Percentiles rank a stretch among this genome's conserved stretches.
Conservation (phyloP, 768 basidiomycete genomes). For the Tylopilus subfusipes region DNA sequence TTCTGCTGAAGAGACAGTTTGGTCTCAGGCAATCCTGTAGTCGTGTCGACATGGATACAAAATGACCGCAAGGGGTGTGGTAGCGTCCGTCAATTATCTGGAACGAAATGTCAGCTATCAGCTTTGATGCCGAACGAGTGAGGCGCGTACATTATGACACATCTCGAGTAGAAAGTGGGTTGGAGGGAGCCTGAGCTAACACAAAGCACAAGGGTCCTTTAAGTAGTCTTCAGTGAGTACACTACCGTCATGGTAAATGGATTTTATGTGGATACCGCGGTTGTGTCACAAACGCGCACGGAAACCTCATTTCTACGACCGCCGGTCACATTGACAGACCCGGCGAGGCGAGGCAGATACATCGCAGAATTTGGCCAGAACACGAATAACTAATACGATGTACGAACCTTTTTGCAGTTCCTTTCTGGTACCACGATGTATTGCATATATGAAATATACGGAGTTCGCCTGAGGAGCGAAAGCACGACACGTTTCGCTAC, state of each 20-base stretch:
- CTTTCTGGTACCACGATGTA: conserved; percentile 11
- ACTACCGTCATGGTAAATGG: conserved; percentile 15
- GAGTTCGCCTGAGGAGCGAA: conserved; percentile 3
- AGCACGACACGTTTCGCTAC: background rate
- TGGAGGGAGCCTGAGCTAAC: conserved; percentile 13
- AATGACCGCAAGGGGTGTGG: conserved; percentile 67
- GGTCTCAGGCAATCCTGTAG: conserved; percentile 60
- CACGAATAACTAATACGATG: conserved; percentile 22
- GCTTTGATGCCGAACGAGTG: background rate
- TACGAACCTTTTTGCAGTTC: conserved; percentile 10
- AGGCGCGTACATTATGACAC: conserved; percentile 67
- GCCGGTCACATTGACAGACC: conserved; percentile 32
- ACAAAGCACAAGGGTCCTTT: conserved; percentile 18
- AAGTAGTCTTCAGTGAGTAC: conserved; percentile 13
- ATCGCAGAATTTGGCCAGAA: conserved; percentile 19
- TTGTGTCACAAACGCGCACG: conserved; percentile 37
- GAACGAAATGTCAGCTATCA: background rate
- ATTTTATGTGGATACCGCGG: conserved; percentile 30
- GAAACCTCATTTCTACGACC: conserved; percentile 36
- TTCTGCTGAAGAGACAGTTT: conserved; percentile 68
- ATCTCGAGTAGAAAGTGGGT: conserved; percentile 35
- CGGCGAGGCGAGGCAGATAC: conserved; percentile 36
- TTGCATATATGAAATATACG: conserved; percentile 13
- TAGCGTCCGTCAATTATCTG: conserved; percentile 77
- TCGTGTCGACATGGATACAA: conserved; percentile 66